Evolutionary conservation across 306 rosid genomes (phyloP), one percentile per base, ranked within the genome.

Genomic region (Sechiopsis laciniata): DNA sequence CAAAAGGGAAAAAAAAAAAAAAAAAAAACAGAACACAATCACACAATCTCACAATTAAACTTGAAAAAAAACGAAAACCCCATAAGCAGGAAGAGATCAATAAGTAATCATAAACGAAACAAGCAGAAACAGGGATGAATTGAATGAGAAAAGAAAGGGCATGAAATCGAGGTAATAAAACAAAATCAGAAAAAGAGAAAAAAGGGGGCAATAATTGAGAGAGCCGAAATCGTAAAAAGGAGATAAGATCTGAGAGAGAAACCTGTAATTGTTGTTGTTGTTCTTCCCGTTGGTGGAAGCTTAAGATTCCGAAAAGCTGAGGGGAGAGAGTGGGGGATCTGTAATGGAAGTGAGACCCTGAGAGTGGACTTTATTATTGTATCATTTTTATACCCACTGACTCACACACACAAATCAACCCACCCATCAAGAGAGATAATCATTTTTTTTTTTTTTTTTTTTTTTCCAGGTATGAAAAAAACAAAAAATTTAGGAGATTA

Each of bases 291-390:
- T 2, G 52, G 72, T 42, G 72, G 72, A 42, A 67, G 72, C 57
- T 46, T 22, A 46, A 70, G 56, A 70, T 22, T 70, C 74, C 46
- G 21, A 70, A 52, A 16, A 51, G 74, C 10, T 9, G 60, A 70
- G 29, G 29, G 52, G 58, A 24, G 32, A 51, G 59, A 13, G 58
- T 12, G 46, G 74, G 24, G 74, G 74, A 70, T 70, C 60, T 70
- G 74, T 5, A 14, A 24, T 51, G 45, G 58, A 17, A 70, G 74
- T 50, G 46, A 50, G 74, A 51, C 20, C 46, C 46, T 52, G 74
- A 52, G 74, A 70, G 74, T 70, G 48, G 74, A 70, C 74, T 70
- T 69, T 69, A 19, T 69, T 14, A 70, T 24, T 16, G n/a, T n/a
- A n/a, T 26, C 29, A 26, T 2, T 26, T 26, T 26, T 26, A 26